Evolutionary conservation across 2,329 filamentous ascomycete species (phyloP), one percentile per base, ranked within the genome.

Genomic region (Fusarium longipes): DNA sequence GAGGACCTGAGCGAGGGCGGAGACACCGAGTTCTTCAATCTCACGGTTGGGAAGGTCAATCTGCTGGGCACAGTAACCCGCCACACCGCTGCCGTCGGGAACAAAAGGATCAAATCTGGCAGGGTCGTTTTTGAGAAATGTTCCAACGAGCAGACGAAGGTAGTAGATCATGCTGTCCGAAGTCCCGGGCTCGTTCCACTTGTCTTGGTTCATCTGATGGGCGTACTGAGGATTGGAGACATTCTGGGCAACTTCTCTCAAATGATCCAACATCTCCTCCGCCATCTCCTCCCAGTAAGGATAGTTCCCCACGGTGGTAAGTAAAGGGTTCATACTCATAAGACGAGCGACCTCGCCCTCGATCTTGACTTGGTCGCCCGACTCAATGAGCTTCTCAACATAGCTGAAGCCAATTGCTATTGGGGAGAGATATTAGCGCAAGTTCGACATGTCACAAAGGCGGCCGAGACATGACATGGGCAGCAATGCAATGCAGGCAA

Each of bases 401-500:
- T 97, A 98, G 68, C 89, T 90, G 78, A 97, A 99, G 24, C 90
- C 93, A 76, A 97, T 91, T 50, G 95, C 96, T 98, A 52, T 52
- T 48, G 52, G 48, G 48, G 39, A 63, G 43, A 27, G 25, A 45
- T 6, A 47, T 67, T 67, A 67, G 64, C 53, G 44, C 49, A 61
- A 50, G 51, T 65, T 49, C 22, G 49, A 60, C 32, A 47, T 55
- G 58, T 52, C 53, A 60, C 40, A 55, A 27, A 14, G 22, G 33
- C 18, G 48, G 40, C 56, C 47, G 63, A 73, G 65, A 72, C 71
- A 70, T 40, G 52, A 68, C 69, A 68, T 40, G 51, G 44, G 52
- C 52, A 50, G 36, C 32, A 62, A 57, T 17, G 59, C 44, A 48
- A 35, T 12, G 52, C 49, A 63, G 42, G 49, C 56, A 63, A 49